Percentiles rank a stretch among this genome's conserved stretches.
Conservation (phyloP, 768 basidiomycete genomes). For the Pisolithus albus region DNA sequence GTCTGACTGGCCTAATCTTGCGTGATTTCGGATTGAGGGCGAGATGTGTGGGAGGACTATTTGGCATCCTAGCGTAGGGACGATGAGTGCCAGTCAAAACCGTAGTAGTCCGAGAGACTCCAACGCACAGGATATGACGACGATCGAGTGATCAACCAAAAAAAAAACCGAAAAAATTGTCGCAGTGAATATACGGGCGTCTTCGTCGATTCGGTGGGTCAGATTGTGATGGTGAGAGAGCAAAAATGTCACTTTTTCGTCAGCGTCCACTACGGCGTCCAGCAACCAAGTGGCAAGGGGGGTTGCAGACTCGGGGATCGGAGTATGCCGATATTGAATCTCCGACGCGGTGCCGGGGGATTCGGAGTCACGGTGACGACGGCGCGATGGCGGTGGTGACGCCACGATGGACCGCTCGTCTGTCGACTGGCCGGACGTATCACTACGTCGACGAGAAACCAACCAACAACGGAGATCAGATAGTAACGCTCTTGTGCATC, state of each 20-base stretch:
- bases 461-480: conserved; percentile 28
- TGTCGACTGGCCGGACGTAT: conserved; percentile 58
- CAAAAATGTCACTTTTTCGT: too few species aligned
- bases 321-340: conserved; percentile 20
- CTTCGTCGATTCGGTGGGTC: too few species aligned
- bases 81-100: conserved; percentile 1
- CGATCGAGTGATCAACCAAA: too few species aligned
- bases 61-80: conserved; percentile 38
- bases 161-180: too few species aligned
- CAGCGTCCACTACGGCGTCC: conserved; percentile 7
- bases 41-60: conserved; percentile 32
- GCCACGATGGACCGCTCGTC: conserved; percentile 21
- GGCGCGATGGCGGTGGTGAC: too few species aligned
- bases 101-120: too few species aligned
- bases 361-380: conserved; percentile 11
- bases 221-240: too few species aligned
- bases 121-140: too few species aligned
- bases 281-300: conserved; percentile 25
- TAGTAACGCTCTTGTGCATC: conserved; percentile 56
- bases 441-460: conserved; percentile 72
- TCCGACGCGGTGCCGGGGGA: conserved; percentile 20
- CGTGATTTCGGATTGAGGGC: conserved; percentile 26
- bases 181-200: too few species aligned
- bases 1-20: conserved; percentile 44
- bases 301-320: conserved; percentile 10